Percentiles rank a stretch among this genome's conserved stretches.
Conservation (phyloP, 495 filamentous ascomycete genomes). For the Trichocladium antarcticum region DNA sequence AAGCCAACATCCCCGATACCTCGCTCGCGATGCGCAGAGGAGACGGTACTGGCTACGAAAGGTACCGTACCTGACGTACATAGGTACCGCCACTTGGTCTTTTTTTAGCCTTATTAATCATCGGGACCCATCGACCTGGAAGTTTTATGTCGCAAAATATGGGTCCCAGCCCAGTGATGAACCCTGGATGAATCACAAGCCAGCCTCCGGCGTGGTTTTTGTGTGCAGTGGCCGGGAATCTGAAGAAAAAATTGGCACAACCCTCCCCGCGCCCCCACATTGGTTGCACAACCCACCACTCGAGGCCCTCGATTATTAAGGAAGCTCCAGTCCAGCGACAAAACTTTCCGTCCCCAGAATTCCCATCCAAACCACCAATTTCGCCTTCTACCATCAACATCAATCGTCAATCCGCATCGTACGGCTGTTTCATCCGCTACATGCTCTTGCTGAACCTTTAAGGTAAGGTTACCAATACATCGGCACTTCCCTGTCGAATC, state of each 20-base stretch:
- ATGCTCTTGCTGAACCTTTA: background rate
- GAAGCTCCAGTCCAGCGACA: constrained; percentile 13
- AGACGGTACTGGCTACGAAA: too few species aligned
- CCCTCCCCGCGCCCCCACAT: constrained; percentile 18
- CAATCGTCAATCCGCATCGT: background rate
- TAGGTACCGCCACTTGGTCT: too few species aligned
- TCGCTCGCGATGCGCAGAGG: too few species aligned
- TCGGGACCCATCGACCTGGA: background rate
- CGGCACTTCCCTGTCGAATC: background rate
- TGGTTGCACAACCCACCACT: constrained; percentile 13
- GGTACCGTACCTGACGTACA: too few species aligned
- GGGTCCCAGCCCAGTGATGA: constrained; percentile 5
- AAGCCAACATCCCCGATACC: background rate
- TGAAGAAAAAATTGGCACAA: constrained; percentile 17
- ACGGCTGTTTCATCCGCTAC: background rate
- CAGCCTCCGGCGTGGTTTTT: constrained; percentile 11
- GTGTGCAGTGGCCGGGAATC: constrained; percentile 14
- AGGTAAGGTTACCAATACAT: constrained; percentile 1
- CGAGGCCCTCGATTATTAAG: constrained; percentile 22
- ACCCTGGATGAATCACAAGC: constrained; percentile 2
- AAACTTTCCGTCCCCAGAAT: constrained; percentile 4
- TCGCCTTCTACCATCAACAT: background rate
- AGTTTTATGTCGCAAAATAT: background rate
- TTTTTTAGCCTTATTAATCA: too few species aligned
- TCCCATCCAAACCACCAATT: background rate